Percentiles rank a stretch among this genome's conserved stretches.
Conservation (phyloP, 257 asterid species). For the Lantana camara region DNA sequence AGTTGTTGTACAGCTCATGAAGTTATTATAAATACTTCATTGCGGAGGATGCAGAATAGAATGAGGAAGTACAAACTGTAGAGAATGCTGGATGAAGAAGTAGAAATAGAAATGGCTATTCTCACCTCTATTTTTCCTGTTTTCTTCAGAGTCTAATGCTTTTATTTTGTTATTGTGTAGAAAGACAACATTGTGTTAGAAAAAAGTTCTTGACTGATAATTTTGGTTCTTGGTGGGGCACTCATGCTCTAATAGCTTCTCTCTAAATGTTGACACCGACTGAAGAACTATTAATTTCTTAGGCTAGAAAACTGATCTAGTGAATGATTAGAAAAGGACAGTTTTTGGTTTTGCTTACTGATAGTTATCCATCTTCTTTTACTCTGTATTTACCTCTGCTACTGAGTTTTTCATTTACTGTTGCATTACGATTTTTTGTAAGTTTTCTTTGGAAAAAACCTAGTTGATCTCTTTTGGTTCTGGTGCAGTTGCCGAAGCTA, state of each 20-base stretch:
- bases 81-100: too few relatives aligned
- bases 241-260: not conserved
- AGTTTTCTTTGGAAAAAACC: slow-evolving; percentile 1
- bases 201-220: not conserved
- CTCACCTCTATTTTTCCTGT: not conserved
- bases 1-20: not conserved
- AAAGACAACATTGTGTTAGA: not conserved
- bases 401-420: slow-evolving; percentile 24
- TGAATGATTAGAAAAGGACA: not conserved
- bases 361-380: slow-evolving; percentile 5
- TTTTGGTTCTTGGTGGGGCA: slow-evolving; percentile 18
- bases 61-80: slow-evolving; percentile 10
- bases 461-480: slow-evolving; percentile 18
- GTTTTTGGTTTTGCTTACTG: slow-evolving; percentile 9
- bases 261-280: slow-evolving; percentile 15
- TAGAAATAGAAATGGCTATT: not conserved
- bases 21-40: slow-evolving; percentile 1
- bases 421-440: not conserved
- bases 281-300: not conserved
- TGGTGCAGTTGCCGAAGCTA: slow-evolving; percentile 87
- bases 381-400: not conserved
- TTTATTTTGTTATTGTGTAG: not conserved
- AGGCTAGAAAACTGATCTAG: not conserved
- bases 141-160: slow-evolving; percentile 2
- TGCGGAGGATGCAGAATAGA: not conserved